Evolutionary conservation across 306 rosid species (phyloP), one percentile per base, ranked within the genome.

Genomic region (Castanea mollissima): DNA sequence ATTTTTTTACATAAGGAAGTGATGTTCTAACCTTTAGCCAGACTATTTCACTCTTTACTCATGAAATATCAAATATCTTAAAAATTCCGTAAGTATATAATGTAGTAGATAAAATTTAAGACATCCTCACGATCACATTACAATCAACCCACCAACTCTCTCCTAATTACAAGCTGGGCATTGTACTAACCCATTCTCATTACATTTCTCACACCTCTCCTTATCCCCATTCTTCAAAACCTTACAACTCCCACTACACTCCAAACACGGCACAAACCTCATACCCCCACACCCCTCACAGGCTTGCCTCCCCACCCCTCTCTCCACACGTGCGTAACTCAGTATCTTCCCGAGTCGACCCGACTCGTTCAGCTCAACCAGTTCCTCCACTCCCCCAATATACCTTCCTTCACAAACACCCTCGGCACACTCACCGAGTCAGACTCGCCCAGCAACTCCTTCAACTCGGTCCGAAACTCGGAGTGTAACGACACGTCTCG

Each of bases 401-500:
- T 91, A 88, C 85, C 93, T 91, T 5, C 99, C 84, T 92, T 94
- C 75, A 94, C 88, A 38, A 92, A 94, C 77, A 94, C 86, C 73
- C 89, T 80, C 6, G 99, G 99, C 29, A 92, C 82, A 3, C 38
- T 71, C 31, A 72, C 73, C 6, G 56, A 88, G 15, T 49, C 54
- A 3, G 54, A 49, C 31, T 81, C 96, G 5, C 83, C 88, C 25
- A 84, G 1, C 38, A 94, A 8, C n/a, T 81, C 91, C 82, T 86
- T 92, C 69, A 92, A 31, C 82, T 94, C 97, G 35, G 64, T 79
- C 74, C 87, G 72, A 25, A 88, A 94, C 84, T 74, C 93, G 0
- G 90, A 92, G 74, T 94, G 97, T 3, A 94, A 71, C 34, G 99
- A 78, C 83, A 94, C 99, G 91, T 94, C 97, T 3, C 99, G 74